Percentiles rank a stretch among this genome's conserved stretches.
phyloP scores from a whole-genome alignment of 2,329 filamentous ascomycete species.

The Cladorrhinum sp. region DNA sequence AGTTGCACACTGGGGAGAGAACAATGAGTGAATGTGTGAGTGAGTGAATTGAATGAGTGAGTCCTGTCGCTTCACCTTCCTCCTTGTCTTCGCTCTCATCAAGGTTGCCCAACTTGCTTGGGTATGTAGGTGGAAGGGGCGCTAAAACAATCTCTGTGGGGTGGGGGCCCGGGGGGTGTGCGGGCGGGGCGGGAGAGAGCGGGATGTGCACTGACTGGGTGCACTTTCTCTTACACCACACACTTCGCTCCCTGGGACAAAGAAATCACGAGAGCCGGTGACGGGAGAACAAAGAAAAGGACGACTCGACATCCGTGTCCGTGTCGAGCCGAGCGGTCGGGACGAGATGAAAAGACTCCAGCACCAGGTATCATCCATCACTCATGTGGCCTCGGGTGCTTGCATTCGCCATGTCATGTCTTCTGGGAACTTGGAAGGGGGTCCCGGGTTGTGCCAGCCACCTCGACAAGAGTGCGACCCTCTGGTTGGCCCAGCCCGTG shows the following conservation, averaged over 20 bases:
- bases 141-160: slow-evolving; percentile 5
- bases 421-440: background rate
- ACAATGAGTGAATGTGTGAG: background rate
- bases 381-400: background rate
- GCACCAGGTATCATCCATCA: no score
- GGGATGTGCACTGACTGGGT: slow-evolving; percentile 8
- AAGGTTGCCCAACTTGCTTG: background rate
- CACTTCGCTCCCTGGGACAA: background rate
- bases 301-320: background rate
- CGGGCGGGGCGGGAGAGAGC: background rate
- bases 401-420: background rate
- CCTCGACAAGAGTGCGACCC: background rate
- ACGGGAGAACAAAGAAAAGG: background rate
- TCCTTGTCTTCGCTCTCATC: background rate
- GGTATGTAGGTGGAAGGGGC: background rate
- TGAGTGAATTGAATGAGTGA: background rate
- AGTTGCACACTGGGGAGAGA: background rate
- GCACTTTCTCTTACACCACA: background rate
- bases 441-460: background rate
- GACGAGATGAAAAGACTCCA: no score
- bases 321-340: no score
- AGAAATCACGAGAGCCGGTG: background rate
- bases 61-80: background rate
- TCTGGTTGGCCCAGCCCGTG: background rate
- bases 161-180: background rate